A percentile compares a stretch with the other conserved stretches of the same genome.
These are phyloP conservation scores for Xylaria grammica DNA, from an alignment of 495 filamentous ascomycete species.

Conservation along the genomic window DNA sequence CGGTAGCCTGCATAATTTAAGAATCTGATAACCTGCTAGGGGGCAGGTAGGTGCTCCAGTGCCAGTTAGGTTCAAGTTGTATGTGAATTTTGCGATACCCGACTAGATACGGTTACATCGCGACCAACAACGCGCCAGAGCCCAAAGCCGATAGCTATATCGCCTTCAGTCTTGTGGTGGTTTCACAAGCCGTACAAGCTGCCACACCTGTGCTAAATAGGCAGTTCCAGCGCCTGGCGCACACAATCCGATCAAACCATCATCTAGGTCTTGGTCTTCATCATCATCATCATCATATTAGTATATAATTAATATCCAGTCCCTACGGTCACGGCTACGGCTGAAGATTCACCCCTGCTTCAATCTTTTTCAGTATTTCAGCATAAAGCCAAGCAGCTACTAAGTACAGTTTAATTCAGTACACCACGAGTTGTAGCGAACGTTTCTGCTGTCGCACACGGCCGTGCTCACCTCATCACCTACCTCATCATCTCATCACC, in stretches of 20 bases:
- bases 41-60: neutral
- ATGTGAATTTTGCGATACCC: neutral
- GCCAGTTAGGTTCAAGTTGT: neutral
- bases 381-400: no score
- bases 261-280: neutral
- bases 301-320: neutral
- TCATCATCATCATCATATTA: neutral
- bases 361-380: neutral
- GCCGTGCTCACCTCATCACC: neutral
- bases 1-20: neutral
- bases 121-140: constrained; percentile 21
- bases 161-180: neutral
- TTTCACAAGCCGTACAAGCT: neutral
- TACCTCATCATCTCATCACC: no score
- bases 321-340: neutral
- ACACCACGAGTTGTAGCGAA: neutral
- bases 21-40: neutral
- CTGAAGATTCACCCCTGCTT: constrained; percentile 3
- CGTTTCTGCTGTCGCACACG: constrained; percentile 8
- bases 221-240: neutral
- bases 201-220: neutral
- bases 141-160: constrained; percentile 1
- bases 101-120: constrained; percentile 13
- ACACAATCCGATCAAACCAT: neutral
- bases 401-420: no score